Percentiles rank a stretch among this genome's conserved stretches.
Evolutionary conservation across 2,329 filamentous ascomycete genomes (phyloP).

Genomic region (Lasiodiplodia sp.): DNA sequence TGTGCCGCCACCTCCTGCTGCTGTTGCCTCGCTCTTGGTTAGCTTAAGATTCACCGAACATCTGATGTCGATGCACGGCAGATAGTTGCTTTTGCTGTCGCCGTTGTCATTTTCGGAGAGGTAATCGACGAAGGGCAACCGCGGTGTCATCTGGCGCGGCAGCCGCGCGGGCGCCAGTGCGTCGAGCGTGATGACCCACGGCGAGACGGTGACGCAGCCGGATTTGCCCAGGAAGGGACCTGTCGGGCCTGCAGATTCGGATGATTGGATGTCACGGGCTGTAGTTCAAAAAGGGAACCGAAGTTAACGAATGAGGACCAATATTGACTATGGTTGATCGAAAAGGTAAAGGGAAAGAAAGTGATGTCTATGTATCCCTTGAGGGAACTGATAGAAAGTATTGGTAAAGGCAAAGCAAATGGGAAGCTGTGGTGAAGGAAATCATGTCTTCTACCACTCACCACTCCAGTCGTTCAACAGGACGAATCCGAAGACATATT

Average conservation of each 20-base stretch:
- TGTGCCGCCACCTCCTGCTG: too few species aligned
- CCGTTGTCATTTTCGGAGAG: neutral
- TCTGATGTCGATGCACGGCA: conserved; percentile 13
- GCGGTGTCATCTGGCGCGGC: conserved; percentile 36
- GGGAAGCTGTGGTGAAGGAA: neutral
- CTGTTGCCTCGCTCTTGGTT: too few species aligned
- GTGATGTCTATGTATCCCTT: neutral
- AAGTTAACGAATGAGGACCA: too few species aligned
- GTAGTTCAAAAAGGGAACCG: neutral
- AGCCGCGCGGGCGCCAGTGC: conserved; percentile 52
- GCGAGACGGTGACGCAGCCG: conserved; percentile 66
- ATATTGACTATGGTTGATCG: accelerated
- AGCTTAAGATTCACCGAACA: conserved; percentile 34
- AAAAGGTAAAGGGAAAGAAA: neutral
- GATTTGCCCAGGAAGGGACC: conserved; percentile 69
- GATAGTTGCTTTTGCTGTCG: too few species aligned
- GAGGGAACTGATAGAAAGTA: neutral
- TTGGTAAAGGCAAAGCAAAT: neutral
- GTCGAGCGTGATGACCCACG: conserved; percentile 68
- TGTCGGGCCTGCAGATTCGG: conserved; percentile 65
- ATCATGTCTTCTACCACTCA: neutral
- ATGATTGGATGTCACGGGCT: conserved; percentile 66
- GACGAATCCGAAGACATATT: conserved; percentile 68
- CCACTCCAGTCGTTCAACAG: conserved; percentile 68
- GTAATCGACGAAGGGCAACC: conserved; percentile 29